phyloP scores from a whole-genome alignment of 495 filamentous ascomycete species.

The Penicillium alfredii region DNA sequence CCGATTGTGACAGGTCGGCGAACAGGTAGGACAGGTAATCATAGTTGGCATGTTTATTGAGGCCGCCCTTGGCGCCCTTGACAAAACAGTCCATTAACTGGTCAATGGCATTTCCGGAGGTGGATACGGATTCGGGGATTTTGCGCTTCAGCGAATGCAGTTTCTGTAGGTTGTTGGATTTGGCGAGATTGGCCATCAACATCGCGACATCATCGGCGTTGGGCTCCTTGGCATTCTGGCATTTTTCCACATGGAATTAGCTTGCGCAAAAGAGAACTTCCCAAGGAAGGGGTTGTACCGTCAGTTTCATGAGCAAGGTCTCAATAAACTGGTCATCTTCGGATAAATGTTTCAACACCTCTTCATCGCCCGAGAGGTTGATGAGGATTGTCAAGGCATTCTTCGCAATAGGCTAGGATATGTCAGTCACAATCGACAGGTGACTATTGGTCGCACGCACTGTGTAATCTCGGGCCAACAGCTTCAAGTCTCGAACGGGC shows the following conservation, averaged over 20 bases:
- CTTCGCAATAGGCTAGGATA: slow-evolving; percentile 70
- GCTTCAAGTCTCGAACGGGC: slow-evolving; percentile 81
- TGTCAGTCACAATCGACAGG: slow-evolving; percentile 3
- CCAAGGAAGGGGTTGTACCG: too few species aligned
- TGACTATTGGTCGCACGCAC: slow-evolving; percentile 42
- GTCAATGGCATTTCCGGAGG: slow-evolving; percentile 66
- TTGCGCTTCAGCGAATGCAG: slow-evolving; percentile 60
- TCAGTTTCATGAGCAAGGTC: slow-evolving; percentile 61
- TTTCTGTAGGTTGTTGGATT: slow-evolving; percentile 64
- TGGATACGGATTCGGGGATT: slow-evolving; percentile 55
- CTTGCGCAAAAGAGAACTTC: too few species aligned
- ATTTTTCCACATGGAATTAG: background rate
- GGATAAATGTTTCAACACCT: slow-evolving; percentile 64
- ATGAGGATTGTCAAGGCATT: slow-evolving; percentile 90
- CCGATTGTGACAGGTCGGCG: slow-evolving; percentile 80
- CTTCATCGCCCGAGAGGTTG: slow-evolving; percentile 76
- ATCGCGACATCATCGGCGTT: slow-evolving; percentile 84
- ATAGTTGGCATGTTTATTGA: slow-evolving; percentile 82
- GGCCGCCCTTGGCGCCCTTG: slow-evolving; percentile 70
- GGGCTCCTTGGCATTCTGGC: slow-evolving; percentile 54
- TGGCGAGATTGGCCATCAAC: slow-evolving; percentile 87
- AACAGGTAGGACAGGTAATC: slow-evolving; percentile 93
- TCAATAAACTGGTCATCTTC: slow-evolving; percentile 79
- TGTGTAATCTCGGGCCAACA: slow-evolving; percentile 74
- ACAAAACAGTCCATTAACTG: slow-evolving; percentile 95